phyloP scores from a whole-genome alignment of 2,329 filamentous ascomycete species.

The Penicillium sp. region DNA sequence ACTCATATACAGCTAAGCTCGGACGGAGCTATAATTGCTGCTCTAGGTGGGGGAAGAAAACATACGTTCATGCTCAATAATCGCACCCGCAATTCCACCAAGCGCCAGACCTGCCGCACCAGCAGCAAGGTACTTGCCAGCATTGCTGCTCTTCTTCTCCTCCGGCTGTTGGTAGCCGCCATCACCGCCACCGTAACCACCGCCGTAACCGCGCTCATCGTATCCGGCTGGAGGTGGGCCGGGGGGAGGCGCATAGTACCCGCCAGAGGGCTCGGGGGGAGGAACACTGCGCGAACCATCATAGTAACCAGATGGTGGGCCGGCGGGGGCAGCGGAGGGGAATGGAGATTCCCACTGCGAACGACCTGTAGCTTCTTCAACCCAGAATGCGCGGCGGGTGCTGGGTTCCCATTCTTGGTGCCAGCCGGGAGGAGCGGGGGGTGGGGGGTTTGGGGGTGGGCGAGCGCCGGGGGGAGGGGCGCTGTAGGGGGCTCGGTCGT shows the following conservation, averaged over 20 bases:
- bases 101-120: constrained; percentile 62
- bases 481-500: constrained; percentile 28
- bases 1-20: too few species aligned
- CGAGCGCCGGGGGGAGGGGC: constrained; percentile 32
- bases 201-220: constrained; percentile 18
- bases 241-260: constrained; percentile 26
- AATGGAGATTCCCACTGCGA: constrained; percentile 67
- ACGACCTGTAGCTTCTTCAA: constrained; percentile 63
- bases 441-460: constrained; percentile 48
- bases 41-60: too few species aligned
- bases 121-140: constrained; percentile 58
- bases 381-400: constrained; percentile 67
- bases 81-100: constrained; percentile 61
- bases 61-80: constrained; percentile 55
- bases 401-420: constrained; percentile 65
- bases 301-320: constrained; percentile 24
- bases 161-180: constrained; percentile 25
- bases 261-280: constrained; percentile 28
- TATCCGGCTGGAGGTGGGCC: constrained; percentile 21
- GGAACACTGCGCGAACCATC: constrained; percentile 30
- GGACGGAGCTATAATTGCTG: too few species aligned
- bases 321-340: constrained; percentile 41
- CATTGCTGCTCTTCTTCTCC: constrained; percentile 50
- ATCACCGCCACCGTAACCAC: neutral
- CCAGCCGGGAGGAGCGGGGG: constrained; percentile 64